These are phyloP conservation scores for Wickerhamomyces kurtzmanii DNA, from an alignment of 805 yeast species.

Conservation along the genomic window DNA sequence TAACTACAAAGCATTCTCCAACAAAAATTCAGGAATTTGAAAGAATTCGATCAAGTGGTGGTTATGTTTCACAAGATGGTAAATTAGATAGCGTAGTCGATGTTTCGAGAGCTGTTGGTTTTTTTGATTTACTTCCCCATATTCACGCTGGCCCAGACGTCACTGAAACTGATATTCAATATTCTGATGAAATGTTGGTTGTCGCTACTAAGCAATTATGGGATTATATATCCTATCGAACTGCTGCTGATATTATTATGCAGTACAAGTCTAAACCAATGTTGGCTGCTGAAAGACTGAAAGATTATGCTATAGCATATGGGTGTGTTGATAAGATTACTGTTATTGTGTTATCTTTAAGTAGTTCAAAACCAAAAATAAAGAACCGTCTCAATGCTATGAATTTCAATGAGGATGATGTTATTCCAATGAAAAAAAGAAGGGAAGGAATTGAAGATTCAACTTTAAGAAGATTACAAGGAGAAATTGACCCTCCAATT, in stretches of 20 bases:
- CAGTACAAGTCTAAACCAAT: conserved; percentile 77
- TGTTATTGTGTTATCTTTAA: conserved; percentile 69
- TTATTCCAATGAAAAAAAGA: conserved; percentile 27
- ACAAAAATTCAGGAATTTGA: conserved; percentile 70
- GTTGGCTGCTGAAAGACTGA: conserved; percentile 83
- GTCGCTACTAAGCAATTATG: conserved; percentile 79
- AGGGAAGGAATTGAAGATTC: conserved; percentile 65
- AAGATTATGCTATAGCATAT: conserved; percentile 91
- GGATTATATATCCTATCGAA: conserved; percentile 73
- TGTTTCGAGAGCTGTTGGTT: conserved; percentile 90
- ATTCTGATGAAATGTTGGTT: conserved; percentile 76
- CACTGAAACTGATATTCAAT: conserved; percentile 45
- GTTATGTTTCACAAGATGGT: conserved; percentile 78
- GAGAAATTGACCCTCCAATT: conserved; percentile 89
- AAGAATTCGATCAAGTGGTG: conserved; percentile 85
- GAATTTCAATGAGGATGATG: too few species aligned
- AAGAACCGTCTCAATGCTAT: conserved; percentile 22
- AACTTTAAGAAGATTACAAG: conserved; percentile 70
- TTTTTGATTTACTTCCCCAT: conserved; percentile 76
- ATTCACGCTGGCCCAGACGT: conserved; percentile 84
- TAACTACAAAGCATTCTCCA: conserved; percentile 80
- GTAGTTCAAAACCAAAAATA: conserved; percentile 26
- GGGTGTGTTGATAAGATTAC: conserved; percentile 76
- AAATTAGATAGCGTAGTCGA: conserved; percentile 74
- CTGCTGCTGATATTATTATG: conserved; percentile 85